phyloP scores from a whole-genome alignment of 805 yeast genomes.

The Blastobotrys chiropterorum region DNA sequence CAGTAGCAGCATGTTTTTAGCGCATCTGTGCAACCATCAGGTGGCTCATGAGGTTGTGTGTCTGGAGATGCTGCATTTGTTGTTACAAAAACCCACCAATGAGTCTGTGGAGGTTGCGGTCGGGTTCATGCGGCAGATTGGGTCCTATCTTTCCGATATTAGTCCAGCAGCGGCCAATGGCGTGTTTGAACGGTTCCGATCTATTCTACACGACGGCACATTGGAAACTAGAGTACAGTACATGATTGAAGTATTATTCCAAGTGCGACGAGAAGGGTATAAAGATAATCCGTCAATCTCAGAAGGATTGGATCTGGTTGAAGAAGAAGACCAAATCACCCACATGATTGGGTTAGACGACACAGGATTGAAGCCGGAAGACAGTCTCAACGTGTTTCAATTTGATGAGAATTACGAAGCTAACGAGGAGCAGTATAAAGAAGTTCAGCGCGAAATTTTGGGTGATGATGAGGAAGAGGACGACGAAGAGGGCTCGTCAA shows the following conservation, averaged over 20 bases:
- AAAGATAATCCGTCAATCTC: conserved; percentile 36
- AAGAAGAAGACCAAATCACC: conserved; percentile 52
- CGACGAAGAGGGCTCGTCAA: conserved; percentile 18
- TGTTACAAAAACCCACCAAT: conserved; percentile 45
- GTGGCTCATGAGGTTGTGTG: conserved; percentile 51
- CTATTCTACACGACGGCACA: conserved; percentile 50
- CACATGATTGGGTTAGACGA: conserved; percentile 55
- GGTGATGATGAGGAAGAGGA: conserved; percentile 30
- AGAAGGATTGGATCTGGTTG: conserved; percentile 51
- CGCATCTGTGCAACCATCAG: conserved; percentile 56
- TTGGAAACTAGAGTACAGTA: conserved; percentile 39
- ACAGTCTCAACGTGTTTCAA: conserved; percentile 44
- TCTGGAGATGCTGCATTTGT: conserved; percentile 45
- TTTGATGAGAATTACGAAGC: conserved; percentile 46
- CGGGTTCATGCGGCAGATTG: conserved; percentile 45
- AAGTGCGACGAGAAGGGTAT: conserved; percentile 42
- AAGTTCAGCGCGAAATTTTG: conserved; percentile 40
- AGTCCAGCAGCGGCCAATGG: conserved; percentile 42
- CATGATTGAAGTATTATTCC: conserved; percentile 47
- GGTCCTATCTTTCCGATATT: conserved; percentile 41
- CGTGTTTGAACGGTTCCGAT: conserved; percentile 55
- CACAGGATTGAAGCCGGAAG: conserved; percentile 37
- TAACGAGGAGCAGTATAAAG: conserved; percentile 44
- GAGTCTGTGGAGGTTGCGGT: conserved; percentile 53
- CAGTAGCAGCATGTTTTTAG: conserved; percentile 44